Conservation (phyloP, 2,329 filamentous ascomycete genomes). For the Davidsoniella eucalypti region DNA sequence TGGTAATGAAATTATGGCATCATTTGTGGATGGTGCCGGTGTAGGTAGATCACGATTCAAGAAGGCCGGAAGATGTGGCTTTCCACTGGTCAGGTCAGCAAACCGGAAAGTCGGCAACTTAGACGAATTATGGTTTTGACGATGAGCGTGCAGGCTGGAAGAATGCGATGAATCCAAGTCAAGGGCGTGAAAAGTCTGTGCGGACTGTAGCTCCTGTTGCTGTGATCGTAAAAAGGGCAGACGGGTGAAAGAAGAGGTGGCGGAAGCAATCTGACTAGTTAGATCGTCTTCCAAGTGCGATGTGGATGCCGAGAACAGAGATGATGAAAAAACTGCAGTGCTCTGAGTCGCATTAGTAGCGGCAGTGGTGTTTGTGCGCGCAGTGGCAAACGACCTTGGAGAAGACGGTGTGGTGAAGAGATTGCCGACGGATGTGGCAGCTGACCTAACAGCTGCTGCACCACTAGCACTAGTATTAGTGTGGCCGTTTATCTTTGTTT, state of each 20-base stretch:
- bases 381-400: slow-evolving; percentile 8
- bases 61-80: slow-evolving; percentile 18
- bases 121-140: slow-evolving; percentile 36
- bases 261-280: slow-evolving; percentile 7
- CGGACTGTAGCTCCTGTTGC: slow-evolving; percentile 8
- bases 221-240: slow-evolving; percentile 4
- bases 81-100: slow-evolving; percentile 26
- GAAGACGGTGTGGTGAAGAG: slow-evolving; percentile 6
- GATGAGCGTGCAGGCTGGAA: slow-evolving; percentile 28
- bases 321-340: slow-evolving; percentile 11
- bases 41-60: slow-evolving; percentile 14
- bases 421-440: neutral
- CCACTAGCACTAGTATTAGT: neutral
- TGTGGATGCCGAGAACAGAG: slow-evolving; percentile 11
- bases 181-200: slow-evolving; percentile 10
- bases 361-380: slow-evolving; percentile 1
- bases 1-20: no score
- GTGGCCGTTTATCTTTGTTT: neutral
- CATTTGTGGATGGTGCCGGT: no score
- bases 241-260: slow-evolving; percentile 8
- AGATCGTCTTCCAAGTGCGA: slow-evolving; percentile 11
- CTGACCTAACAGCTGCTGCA: neutral
- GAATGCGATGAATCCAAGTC: slow-evolving; percentile 10
- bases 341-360: slow-evolving; percentile 6
- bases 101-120: slow-evolving; percentile 40